Evolutionary conservation across 148 eudicot species (phyloP).

Genomic region (Nepenthes mirabilis): DNA sequence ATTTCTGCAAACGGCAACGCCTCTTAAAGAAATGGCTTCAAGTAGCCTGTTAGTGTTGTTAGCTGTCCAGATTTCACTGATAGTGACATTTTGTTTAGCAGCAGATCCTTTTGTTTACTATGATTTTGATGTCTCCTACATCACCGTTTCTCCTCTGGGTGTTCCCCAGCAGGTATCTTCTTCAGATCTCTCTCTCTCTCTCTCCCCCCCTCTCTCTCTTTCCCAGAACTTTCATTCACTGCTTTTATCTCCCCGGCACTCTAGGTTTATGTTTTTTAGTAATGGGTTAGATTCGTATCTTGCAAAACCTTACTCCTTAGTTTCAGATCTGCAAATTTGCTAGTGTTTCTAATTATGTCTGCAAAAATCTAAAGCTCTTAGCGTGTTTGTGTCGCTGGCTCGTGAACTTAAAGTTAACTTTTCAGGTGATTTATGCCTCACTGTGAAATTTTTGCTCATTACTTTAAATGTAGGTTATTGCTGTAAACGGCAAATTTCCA

Average conservation of each 20-base stretch:
- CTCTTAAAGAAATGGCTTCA: conserved; percentile 16
- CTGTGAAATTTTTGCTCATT: not conserved
- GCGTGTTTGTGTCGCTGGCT: not conserved
- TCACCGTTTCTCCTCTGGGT: conserved; percentile 80
- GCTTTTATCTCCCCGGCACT: conserved; percentile 13
- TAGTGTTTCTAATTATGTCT: not conserved
- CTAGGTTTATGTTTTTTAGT: conserved; percentile 6
- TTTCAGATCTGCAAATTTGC: conserved; percentile 50
- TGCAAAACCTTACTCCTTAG: conserved; percentile 9
- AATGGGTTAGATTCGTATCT: conserved; percentile 21
- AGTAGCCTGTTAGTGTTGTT: conserved; percentile 13
- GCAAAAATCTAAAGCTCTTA: not conserved
- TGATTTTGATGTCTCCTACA: conserved; percentile 74
- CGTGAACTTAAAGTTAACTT: not conserved
- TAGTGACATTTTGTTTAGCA: conserved; percentile 42
- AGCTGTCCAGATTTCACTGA: conserved; percentile 23
- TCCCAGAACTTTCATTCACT: not conserved
- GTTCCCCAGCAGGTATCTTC: conserved; percentile 27
- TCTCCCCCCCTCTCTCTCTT: not conserved
- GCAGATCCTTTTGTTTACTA: conserved; percentile 54
- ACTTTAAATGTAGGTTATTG: conserved; percentile 68
- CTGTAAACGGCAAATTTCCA: conserved; percentile 84
- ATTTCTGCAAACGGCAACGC: too few relatives aligned
- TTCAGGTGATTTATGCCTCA: not conserved
- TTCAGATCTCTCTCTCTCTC: conserved; percentile 7